Percentiles rank a stretch among this genome's conserved stretches.
Conservation (phyloP, 73 alveolate species). For the Tetrahymena elliotti region DNA sequence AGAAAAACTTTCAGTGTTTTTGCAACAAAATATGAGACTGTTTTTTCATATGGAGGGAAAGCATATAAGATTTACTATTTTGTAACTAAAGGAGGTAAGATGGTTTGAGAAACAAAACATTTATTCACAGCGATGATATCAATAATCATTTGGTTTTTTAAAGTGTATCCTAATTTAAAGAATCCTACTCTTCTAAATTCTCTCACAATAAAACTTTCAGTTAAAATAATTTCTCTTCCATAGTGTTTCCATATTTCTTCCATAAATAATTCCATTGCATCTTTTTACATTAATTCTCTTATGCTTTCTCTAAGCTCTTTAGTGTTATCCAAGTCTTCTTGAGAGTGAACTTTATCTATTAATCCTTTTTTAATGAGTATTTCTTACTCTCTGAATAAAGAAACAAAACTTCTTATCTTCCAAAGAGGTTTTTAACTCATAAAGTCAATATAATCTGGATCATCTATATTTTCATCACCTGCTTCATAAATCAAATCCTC, state of each 20-base stretch:
- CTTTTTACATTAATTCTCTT: background rate
- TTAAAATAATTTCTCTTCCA: background rate
- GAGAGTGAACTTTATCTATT: background rate
- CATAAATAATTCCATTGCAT: background rate
- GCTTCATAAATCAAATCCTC: background rate
- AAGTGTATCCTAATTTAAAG: background rate
- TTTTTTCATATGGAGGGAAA: background rate
- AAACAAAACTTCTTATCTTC: background rate
- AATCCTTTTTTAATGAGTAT: background rate
- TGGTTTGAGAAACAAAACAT: background rate
- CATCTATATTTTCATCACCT: background rate
- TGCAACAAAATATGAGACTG: background rate
- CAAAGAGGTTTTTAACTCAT: background rate
- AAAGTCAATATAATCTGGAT: background rate
- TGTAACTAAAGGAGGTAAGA: background rate
- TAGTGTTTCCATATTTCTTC: background rate
- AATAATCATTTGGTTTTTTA: background rate
- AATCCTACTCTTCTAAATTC: background rate
- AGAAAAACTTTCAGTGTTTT: background rate
- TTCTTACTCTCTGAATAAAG: background rate
- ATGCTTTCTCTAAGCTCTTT: background rate
- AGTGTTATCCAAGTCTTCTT: background rate
- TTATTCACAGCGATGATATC: background rate
- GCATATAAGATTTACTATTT: background rate
- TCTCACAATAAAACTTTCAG: background rate